Evolutionary conservation across 345 rosid species (phyloP), one percentile per base, ranked within the genome.

Genomic region (Tarenaya hassleriana): DNA sequence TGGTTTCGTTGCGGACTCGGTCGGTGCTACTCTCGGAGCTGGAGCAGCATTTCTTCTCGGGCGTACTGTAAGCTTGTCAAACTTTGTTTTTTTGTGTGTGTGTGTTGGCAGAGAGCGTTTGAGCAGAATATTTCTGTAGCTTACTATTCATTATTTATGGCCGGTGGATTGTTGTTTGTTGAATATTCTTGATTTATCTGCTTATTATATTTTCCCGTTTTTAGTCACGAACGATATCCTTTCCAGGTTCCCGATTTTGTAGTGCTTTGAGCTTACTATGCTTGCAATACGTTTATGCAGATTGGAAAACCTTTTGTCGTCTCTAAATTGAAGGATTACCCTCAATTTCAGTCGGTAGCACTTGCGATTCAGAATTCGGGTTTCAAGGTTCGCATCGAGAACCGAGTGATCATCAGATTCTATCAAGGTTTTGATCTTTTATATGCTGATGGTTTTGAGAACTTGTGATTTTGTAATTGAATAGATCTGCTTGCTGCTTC

Each of bases 31-130:
- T 13, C 34, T 85, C 59, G 98, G 98, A 47, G 83, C 98, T 2
- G 90, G 86, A 49, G 94, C 97, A 58, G 98, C 98, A 38, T 92
- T 92, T 64, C 75, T 92, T 68, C 81, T 92, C 10, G 97, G 98
- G 46, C 78, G 88, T 73, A 92, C 97, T 0, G 95, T 92, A 61
- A 45, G 73, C 48, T 7, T 47, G 46, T 34, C 47, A 58, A 46
- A 52, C 20, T 52, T 65, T 27, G n/a, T n/a, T n/a, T n/a, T n/a
- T n/a, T n/a, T n/a, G n/a, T n/a, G n/a, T n/a, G n/a, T n/a, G 47
- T 46, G 21, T 45, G 19, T 1, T 18, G 20, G 18, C 29, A 14
- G 19, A 29, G 32, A 58, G 38, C 9, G 21, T 52, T 38, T 17
- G 19, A 29, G 32, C 41, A 50, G 7, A 37, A 3, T 16, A 24